These are phyloP conservation scores for Brettanomyces naardenensis DNA, from an alignment of 805 yeast species.

Conservation along the genomic window DNA sequence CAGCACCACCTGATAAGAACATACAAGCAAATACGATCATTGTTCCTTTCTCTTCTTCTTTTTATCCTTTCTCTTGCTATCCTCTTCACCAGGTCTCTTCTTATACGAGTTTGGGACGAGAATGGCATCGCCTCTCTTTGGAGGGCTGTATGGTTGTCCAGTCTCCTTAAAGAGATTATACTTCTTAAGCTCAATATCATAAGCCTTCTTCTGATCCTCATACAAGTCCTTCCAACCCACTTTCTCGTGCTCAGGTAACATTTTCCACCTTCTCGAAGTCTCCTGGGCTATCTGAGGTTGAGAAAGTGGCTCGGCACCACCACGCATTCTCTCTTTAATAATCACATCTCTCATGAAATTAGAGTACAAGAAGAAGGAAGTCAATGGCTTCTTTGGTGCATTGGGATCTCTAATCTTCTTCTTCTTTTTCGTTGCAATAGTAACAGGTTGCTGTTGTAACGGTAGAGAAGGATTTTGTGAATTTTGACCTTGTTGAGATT, in stretches of 20 bases:
- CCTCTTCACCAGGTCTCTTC: not conserved
- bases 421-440: slow-evolving; percentile 34
- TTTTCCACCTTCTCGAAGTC: slow-evolving; percentile 75
- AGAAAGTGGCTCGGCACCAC: slow-evolving; percentile 54
- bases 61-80: slow-evolving; percentile 32
- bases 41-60: slow-evolving; percentile 40
- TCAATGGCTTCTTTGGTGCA: slow-evolving; percentile 92
- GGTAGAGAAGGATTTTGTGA: not conserved
- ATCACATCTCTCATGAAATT: slow-evolving; percentile 65
- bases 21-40: not conserved
- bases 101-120: slow-evolving; percentile 5
- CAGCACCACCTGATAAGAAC: too few species aligned
- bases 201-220: slow-evolving; percentile 34
- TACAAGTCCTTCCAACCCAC: slow-evolving; percentile 60
- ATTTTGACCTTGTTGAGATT: not conserved
- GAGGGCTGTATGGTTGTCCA: slow-evolving; percentile 21
- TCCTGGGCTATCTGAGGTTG: slow-evolving; percentile 75
- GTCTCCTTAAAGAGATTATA: slow-evolving; percentile 23
- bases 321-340: slow-evolving; percentile 55
- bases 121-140: slow-evolving; percentile 19
- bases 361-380: slow-evolving; percentile 76
- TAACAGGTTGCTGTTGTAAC: slow-evolving; percentile 5
- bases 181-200: slow-evolving; percentile 24
- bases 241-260: slow-evolving; percentile 60
- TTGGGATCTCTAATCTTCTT: slow-evolving; percentile 66